phyloP scores from a whole-genome alignment of 345 rosid species.

The Angophora floribunda region DNA sequence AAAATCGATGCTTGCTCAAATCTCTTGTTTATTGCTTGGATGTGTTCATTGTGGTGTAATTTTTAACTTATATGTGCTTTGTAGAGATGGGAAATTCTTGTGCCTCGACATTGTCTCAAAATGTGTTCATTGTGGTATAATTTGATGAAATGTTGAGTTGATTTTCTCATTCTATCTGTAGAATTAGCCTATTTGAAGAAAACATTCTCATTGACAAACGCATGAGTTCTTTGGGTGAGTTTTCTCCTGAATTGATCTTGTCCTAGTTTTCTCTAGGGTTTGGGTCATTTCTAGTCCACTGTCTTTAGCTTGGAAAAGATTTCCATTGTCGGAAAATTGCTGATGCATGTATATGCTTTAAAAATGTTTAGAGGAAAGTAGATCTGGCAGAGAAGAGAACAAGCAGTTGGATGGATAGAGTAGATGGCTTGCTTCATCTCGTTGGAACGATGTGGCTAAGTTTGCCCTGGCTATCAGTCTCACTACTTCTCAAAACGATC shows the following conservation, averaged over 20 bases:
- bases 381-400: conserved; percentile 18
- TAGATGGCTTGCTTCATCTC: conserved; percentile 48
- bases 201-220: not conserved
- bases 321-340: not conserved
- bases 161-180: not conserved
- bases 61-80: not conserved
- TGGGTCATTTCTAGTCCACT: not conserved
- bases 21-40: not conserved
- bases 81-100: not conserved
- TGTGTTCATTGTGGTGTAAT: not conserved
- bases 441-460: conserved; percentile 48
- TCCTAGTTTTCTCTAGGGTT: not conserved
- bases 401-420: conserved; percentile 55
- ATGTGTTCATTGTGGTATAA: not conserved
- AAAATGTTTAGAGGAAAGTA: conserved; percentile 15
- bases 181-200: not conserved
- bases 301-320: not conserved
- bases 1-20: not conserved
- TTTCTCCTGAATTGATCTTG: not conserved
- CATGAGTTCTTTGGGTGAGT: not conserved
- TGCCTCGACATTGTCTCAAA: not conserved
- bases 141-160: not conserved
- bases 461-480: conserved; percentile 40
- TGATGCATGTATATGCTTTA: not conserved
- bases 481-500: conserved; percentile 39